phyloP scores from a whole-genome alignment of 176 grass and related monocot species.

The Neostapfia colusana region DNA sequence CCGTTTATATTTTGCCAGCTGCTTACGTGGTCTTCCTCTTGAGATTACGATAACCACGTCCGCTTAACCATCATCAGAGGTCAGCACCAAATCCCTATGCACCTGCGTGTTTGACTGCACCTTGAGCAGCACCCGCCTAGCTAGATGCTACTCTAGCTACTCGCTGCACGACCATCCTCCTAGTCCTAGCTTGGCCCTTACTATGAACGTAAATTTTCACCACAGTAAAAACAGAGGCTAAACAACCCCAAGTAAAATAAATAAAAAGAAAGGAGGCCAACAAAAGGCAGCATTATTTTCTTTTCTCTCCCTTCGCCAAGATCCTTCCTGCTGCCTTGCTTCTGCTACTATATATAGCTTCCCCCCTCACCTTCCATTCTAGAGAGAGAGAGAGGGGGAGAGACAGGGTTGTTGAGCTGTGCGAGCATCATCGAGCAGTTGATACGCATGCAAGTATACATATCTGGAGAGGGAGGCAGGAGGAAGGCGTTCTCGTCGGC shows the following conservation, averaged over 20 bases:
- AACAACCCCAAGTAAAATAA: not conserved
- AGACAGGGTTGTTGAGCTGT: constrained; percentile 8
- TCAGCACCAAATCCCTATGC: constrained; percentile 17
- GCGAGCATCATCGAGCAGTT: constrained; percentile 7
- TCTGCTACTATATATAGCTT: constrained; percentile 56
- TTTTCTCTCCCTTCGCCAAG: not conserved
- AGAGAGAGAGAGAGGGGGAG: constrained; percentile 21
- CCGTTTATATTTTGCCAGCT: not conserved
- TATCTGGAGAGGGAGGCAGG: constrained; percentile 9
- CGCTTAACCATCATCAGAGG: not conserved
- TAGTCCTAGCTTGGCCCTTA: constrained; percentile 30
- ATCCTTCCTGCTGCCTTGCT: constrained; percentile 41
- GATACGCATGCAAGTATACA: not conserved
- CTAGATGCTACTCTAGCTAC: constrained; percentile 70
- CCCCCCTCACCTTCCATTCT: constrained; percentile 36
- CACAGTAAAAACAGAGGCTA: constrained; percentile 51
- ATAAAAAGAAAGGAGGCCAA: constrained; percentile 1
- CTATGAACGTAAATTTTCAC: not conserved
- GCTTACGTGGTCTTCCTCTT: not conserved
- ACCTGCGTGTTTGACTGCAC: constrained; percentile 47
- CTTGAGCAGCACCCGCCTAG: constrained; percentile 39
- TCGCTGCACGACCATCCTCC: constrained; percentile 43
- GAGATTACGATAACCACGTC: not conserved
- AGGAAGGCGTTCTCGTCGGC: not conserved
- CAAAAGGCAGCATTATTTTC: constrained; percentile 46